phyloP scores from a whole-genome alignment of 768 basidiomycete genomes.

The Kwoniella europaea region DNA sequence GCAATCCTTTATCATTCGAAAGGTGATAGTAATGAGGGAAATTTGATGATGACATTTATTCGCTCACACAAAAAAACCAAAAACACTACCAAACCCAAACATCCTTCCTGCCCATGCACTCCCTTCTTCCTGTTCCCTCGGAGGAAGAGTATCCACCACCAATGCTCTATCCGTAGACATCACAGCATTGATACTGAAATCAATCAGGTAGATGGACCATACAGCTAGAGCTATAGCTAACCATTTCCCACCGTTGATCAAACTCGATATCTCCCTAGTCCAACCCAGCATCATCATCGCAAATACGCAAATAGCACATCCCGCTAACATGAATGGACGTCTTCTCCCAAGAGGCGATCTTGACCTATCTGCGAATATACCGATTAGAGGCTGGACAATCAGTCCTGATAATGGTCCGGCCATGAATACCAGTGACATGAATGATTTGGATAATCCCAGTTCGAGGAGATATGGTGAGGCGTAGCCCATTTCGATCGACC shows the following conservation, averaged over 20 bases:
- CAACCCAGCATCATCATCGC: slow-evolving; percentile 85
- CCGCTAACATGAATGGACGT: slow-evolving; percentile 80
- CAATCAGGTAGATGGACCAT: slow-evolving; percentile 69
- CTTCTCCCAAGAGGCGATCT: slow-evolving; percentile 82
- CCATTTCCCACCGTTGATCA: slow-evolving; percentile 56
- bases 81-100: slow-evolving; percentile 81
- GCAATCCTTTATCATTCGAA: background rate
- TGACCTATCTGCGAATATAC: slow-evolving; percentile 79
- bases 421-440: slow-evolving; percentile 87
- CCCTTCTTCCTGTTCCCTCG: slow-evolving; percentile 74
- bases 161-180: slow-evolving; percentile 89
- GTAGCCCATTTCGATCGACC: slow-evolving; percentile 95
- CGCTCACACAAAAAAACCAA: slow-evolving; percentile 84
- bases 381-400: slow-evolving; percentile 85
- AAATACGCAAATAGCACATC: slow-evolving; percentile 68
- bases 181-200: slow-evolving; percentile 68
- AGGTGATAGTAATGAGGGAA: background rate
- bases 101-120: slow-evolving; percentile 97
- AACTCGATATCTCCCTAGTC: slow-evolving; percentile 69
- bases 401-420: slow-evolving; percentile 90
- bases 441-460: slow-evolving; percentile 81
- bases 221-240: slow-evolving; percentile 81
- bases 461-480: slow-evolving; percentile 86
- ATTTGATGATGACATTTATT: too few species aligned
- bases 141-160: slow-evolving; percentile 80